phyloP scores from a whole-genome alignment of 192 early-diverging fungal species.

The Geranomyces michiganensis region DNA sequence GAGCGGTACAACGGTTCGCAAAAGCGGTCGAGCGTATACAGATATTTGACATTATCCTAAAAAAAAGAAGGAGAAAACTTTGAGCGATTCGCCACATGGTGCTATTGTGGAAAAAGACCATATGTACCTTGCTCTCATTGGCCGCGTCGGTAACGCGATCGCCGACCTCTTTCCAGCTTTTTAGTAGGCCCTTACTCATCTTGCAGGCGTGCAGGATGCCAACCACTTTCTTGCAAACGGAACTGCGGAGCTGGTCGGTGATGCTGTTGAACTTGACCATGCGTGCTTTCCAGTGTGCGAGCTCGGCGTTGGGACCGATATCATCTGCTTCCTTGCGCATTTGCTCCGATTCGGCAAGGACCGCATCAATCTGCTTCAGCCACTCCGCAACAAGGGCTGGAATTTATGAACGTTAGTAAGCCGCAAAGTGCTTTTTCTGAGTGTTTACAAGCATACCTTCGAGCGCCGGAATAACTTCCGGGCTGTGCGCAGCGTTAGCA shows the following conservation, averaged over 20 bases:
- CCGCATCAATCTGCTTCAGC: constrained; percentile 72
- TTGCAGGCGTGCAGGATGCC: constrained; percentile 67
- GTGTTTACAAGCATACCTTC: constrained; percentile 61
- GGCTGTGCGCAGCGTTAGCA: constrained; percentile 57
- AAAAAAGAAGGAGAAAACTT: neutral
- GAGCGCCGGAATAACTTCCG: constrained; percentile 58
- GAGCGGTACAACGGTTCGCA: constrained; percentile 65
- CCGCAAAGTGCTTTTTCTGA: too few species aligned
- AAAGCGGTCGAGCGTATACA: constrained; percentile 69
- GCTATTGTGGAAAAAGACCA: neutral
- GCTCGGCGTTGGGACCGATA: constrained; percentile 70
- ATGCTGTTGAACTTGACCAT: constrained; percentile 74
- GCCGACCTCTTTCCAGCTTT: constrained; percentile 69
- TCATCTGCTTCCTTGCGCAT: constrained; percentile 74
- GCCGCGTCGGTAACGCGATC: constrained; percentile 69
- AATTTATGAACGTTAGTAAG: neutral
- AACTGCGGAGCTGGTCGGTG: constrained; percentile 64
- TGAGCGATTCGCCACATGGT: neutral
- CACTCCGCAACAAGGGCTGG: constrained; percentile 62
- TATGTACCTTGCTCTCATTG: constrained; percentile 61
- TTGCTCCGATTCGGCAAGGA: constrained; percentile 66
- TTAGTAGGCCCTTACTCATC: constrained; percentile 52
- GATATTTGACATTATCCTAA: constrained; percentile 68
- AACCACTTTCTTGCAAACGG: constrained; percentile 68
- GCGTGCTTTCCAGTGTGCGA: constrained; percentile 69